Evolutionary conservation across 805 yeast genomes (phyloP).

Genomic region (Saturnispora galanensis): DNA sequence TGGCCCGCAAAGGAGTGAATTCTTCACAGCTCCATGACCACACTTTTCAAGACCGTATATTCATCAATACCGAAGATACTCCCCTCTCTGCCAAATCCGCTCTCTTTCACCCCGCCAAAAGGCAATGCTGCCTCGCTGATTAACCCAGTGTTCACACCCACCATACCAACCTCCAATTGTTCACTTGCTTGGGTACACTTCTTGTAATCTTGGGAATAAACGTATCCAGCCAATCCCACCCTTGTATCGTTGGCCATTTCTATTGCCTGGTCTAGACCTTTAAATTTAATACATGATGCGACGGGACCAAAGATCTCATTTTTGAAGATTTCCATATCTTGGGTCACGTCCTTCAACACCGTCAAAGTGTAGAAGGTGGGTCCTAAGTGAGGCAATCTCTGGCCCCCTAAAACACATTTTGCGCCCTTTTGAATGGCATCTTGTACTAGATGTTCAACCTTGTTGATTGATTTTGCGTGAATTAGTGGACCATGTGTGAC

Average conservation of each 20-base stretch:
- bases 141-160: constrained; percentile 69
- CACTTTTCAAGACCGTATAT: constrained; percentile 52
- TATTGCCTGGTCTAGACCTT: constrained; percentile 54
- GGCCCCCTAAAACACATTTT: constrained; percentile 48
- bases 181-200: constrained; percentile 55
- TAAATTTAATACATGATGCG: constrained; percentile 58
- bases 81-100: constrained; percentile 77
- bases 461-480: constrained; percentile 45
- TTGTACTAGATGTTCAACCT: constrained; percentile 47
- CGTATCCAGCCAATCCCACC: constrained; percentile 72
- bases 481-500: constrained; percentile 70
- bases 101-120: constrained; percentile 70
- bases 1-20: too few relatives aligned
- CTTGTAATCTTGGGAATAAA: constrained; percentile 47
- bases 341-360: constrained; percentile 44
- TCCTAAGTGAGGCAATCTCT: constrained; percentile 47
- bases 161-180: constrained; percentile 67
- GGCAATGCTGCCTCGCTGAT: constrained; percentile 62
- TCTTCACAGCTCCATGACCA: constrained; percentile 39
- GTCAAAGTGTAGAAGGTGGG: constrained; percentile 58
- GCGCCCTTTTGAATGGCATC: constrained; percentile 63
- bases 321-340: constrained; percentile 43
- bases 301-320: constrained; percentile 79
- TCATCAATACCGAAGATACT: constrained; percentile 64
- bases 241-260: constrained; percentile 53